Conservation (phyloP, 345 rosid species). For the Pseudoturritis turrita region DNA sequence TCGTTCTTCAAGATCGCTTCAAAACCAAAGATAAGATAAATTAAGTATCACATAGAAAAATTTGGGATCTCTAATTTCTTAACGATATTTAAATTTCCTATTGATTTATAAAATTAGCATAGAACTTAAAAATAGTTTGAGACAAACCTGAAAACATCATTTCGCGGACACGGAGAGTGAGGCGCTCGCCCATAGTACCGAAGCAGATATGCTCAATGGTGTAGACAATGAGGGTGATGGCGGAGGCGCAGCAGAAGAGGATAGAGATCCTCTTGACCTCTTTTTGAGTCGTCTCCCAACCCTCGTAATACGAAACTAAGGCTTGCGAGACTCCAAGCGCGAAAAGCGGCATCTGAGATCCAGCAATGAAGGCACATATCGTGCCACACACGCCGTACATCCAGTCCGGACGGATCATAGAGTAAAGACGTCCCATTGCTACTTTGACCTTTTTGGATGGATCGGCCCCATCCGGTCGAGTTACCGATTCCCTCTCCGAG, state of each 20-base stretch:
- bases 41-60: not conserved
- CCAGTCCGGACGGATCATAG: slow-evolving; percentile 92
- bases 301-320: slow-evolving; percentile 74
- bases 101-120: not conserved
- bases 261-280: slow-evolving; percentile 74
- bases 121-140: not conserved
- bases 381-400: slow-evolving; percentile 68
- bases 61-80: not conserved
- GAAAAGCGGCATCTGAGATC: slow-evolving; percentile 94
- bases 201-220: slow-evolving; percentile 66
- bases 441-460: slow-evolving; percentile 37
- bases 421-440: slow-evolving; percentile 55
- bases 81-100: not conserved
- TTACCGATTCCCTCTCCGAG: slow-evolving; percentile 74
- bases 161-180: slow-evolving; percentile 87
- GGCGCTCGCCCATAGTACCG: slow-evolving; percentile 90
- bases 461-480: slow-evolving; percentile 44
- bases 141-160: slow-evolving; percentile 67
- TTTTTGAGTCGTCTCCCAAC: slow-evolving; percentile 63
- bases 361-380: slow-evolving; percentile 64
- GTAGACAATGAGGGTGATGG: slow-evolving; percentile 55
- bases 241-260: slow-evolving; percentile 67
- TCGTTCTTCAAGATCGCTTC: slow-evolving; percentile 87
- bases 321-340: slow-evolving; percentile 96
- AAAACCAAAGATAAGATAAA: slow-evolving; percentile 11